Evolutionary conservation across 2,329 filamentous ascomycete species (phyloP).

Genomic region (Bipolaris zeicola): DNA sequence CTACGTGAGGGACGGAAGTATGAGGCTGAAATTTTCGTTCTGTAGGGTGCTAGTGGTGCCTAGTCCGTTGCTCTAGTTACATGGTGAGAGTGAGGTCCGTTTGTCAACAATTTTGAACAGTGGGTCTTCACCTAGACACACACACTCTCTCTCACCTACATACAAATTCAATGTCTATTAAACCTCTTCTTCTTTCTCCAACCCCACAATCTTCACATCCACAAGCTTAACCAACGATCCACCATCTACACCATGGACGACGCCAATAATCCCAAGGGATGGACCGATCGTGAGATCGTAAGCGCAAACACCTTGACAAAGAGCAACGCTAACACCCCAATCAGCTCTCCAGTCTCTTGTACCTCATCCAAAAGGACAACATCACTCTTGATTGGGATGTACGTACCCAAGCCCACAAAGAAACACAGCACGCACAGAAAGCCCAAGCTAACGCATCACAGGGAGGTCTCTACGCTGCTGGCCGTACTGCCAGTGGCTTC

Average conservation of each 20-base stretch:
- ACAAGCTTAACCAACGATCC: no score
- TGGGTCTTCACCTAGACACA: no score
- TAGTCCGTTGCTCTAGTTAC: no score
- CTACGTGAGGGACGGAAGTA: no score
- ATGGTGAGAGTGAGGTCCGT: no score
- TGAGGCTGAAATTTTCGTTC: no score
- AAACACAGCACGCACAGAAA: not conserved
- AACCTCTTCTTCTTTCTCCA: no score
- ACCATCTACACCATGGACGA: not conserved
- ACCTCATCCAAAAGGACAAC: constrained; percentile 6
- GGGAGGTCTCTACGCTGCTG: constrained; percentile 23
- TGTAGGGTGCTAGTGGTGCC: no score
- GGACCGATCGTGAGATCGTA: constrained; percentile 1
- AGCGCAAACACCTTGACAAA: not conserved
- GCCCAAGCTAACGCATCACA: constrained; percentile 6
- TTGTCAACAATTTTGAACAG: no score
- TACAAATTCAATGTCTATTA: no score
- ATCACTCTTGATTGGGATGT: constrained; percentile 24
- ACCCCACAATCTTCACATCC: no score
- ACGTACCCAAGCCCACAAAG: not conserved
- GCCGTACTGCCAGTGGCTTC: constrained; percentile 29
- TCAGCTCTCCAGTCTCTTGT: constrained; percentile 25
- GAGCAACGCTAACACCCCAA: constrained; percentile 10
- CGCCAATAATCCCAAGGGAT: not conserved
- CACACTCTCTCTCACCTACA: no score